Base-by-base conservation (phyloP, 2,329 filamentous ascomycete species). In the Arthroderma sp. region DNA sequence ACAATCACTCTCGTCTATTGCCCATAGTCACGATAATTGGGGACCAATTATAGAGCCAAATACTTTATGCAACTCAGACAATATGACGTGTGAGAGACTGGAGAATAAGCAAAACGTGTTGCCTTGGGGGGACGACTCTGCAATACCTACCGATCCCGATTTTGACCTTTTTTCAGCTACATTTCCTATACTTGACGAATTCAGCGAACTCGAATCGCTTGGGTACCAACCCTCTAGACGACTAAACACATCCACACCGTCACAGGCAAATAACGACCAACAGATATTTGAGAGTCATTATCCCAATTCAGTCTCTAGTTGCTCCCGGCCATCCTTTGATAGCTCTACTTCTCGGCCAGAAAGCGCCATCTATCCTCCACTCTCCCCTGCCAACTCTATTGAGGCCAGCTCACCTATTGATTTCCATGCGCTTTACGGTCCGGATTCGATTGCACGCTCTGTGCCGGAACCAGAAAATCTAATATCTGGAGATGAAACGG, bases 401-500 rank as follows among this genome's bases (percentile, higher is more conserved):
- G 54, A 37, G 13, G 60, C 61, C 9, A 62, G 58, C 23, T 58
- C 61, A 28, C 56, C 57, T 13, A 56, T 54, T 21, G 58, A 57
- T 19, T 49, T 41, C 28, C 56, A 58, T 15, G 35, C 17, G 15
- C 13, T 47, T 4, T 38, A 47, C 19, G 28, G 39, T 6, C 33
- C 54, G 5, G 54, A 55, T 19, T 23, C 39, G 19, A 43, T 53
- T 44, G 53, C 44, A 19, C 56, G 59, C n/a, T 60, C 59, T 17
- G 56, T 58, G 9, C 59, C 59, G 13, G 54, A 56, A 17, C n/a
- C 28, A n/a, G 49, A 11, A 19, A 41, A 43, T 11, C 37, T 47
- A 23, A 15, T 53, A 43, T 58, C 47, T 6, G 59, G 58, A 37
- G 60, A 58, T 21, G 61, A 61, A n/a, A 57, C 56, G 21, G 61